Conservation (phyloP, 805 yeast species). For the Metschnikowia lachancei region DNA sequence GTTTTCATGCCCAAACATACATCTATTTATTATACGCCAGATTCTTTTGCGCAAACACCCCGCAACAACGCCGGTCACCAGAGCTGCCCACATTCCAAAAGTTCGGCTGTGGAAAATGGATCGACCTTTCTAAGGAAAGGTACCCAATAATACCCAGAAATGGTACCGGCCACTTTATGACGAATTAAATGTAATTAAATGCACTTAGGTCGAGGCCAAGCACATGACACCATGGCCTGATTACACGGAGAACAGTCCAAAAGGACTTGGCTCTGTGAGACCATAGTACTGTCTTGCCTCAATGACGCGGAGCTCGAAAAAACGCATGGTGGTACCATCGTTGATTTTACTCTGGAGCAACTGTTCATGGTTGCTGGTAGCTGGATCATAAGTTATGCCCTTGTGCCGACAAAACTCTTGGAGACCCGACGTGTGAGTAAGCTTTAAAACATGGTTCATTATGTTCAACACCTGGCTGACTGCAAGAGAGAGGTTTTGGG, state of each 20-base stretch:
- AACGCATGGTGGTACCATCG: conserved; percentile 58
- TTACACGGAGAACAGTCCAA: conserved; percentile 7
- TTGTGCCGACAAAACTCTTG: conserved; percentile 28
- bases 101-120: no score
- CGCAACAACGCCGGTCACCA: no score
- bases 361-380: neutral
- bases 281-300: conserved; percentile 49
- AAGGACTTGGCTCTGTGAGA: conserved; percentile 24
- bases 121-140: no score
- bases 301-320: conserved; percentile 68
- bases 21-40: no score
- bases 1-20: no score
- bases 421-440: conserved; percentile 44
- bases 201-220: no score
- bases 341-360: conserved; percentile 48
- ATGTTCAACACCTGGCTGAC: conserved; percentile 56
- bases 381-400: conserved; percentile 12
- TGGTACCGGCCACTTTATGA: no score
- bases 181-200: no score
- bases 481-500: conserved; percentile 27
- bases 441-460: conserved; percentile 50
- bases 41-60: no score
- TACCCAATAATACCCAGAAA: no score
- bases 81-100: no score
- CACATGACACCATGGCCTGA: no score